A percentile compares a stretch with the other conserved stretches of the same genome.
phyloP scores from a whole-genome alignment of 257 asterid genomes.

The Fraxinus excelsior region DNA sequence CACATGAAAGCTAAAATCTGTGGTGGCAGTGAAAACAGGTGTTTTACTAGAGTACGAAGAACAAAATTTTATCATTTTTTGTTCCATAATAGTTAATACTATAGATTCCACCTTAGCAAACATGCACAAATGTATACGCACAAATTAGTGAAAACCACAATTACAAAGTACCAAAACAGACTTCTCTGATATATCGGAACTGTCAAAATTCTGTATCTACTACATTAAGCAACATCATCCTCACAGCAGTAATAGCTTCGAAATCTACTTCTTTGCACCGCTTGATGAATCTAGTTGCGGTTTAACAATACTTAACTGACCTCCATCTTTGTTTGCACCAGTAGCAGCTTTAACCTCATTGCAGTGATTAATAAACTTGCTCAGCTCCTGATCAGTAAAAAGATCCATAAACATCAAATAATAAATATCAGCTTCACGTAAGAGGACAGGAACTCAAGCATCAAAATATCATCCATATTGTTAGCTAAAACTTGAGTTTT shows the following conservation, averaged over 20 bases:
- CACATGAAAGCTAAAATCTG: background rate
- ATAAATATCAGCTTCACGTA: background rate
- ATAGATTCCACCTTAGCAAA: background rate
- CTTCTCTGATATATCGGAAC: background rate
- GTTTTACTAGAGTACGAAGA: too few relatives aligned
- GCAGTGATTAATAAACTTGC: constrained; percentile 53
- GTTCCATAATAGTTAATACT: background rate
- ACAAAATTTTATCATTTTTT: background rate
- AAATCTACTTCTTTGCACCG: constrained; percentile 52
- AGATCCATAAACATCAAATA: background rate
- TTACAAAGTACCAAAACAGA: background rate
- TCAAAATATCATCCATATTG: background rate
- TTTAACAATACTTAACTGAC: constrained; percentile 73
- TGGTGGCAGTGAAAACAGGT: background rate
- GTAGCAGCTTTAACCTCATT: constrained; percentile 67
- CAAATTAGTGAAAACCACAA: background rate
- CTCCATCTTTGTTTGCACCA: constrained; percentile 88
- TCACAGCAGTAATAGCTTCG: background rate
- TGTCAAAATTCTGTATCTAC: constrained; percentile 10
- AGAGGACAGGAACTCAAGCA: background rate
- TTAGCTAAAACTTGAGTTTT: background rate
- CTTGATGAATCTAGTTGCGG: constrained; percentile 42
- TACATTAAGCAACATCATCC: background rate
- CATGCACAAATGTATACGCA: background rate
- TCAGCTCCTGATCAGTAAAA: constrained; percentile 41